Evolutionary conservation across 1,284 basidiomycete species (phyloP), one percentile per base, ranked within the genome.

Genomic region (Malassezia sympodialis): DNA sequence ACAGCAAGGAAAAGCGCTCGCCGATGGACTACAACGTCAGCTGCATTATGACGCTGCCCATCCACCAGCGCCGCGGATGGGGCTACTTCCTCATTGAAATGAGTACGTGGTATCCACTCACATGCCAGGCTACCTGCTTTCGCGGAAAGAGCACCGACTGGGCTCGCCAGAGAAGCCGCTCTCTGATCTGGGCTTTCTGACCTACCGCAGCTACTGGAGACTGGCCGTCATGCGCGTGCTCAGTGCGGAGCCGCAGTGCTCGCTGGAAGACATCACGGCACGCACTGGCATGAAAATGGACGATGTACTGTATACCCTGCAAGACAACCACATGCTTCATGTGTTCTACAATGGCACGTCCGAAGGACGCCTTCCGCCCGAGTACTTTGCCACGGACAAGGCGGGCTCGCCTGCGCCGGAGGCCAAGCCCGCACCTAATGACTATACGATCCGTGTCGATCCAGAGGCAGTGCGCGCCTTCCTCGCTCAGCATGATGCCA

Each of bases 151-250:
- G 75, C 83, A 83, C 23, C 94, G 94, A 72, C 82, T 90, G 4
- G 94, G 94, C n/a, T 90, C 87, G 66, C 94, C 94, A 2, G 94
- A 99, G 79, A 98, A 98, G 77, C 94, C 94, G 19, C 81, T 99
- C 37, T 88, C 84, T 69, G 94, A 98, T 79, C 79, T 99, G 34
- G 94, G 94, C 37, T 78, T 99, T 61, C 79, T 99, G 59, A 81
- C 90, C 28, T 99, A 99, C 77, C 85, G 82, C 76, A 90, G 86
- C 64, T 98, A 98, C 73, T 98, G 94, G 94, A 89, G 84, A 11
- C 78, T 93, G 46, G 80, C 89, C n/a, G 76, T 98, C 50, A 90
- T 90, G 81, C 81, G 85, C 52, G 90, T 84, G 75, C 80, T 94
- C 2, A 28, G 34, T n/a, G 81, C 83, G 7, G 79, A 83, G n/a